Evolutionary conservation across 164 flowering plant species (phyloP), one percentile per base, ranked within the genome.

Genomic region (Brasenia schreberi): DNA sequence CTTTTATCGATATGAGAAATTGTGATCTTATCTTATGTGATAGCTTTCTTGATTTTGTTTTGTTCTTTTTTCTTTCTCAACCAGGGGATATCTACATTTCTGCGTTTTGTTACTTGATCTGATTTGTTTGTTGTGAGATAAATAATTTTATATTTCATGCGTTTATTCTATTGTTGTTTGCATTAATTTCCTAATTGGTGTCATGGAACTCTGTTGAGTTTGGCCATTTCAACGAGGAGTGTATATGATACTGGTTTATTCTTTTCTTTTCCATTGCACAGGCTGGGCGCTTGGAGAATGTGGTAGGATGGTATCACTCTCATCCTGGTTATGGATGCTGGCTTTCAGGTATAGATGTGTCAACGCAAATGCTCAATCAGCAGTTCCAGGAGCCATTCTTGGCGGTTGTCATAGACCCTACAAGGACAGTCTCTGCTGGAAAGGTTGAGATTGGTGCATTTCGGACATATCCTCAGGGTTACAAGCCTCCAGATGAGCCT

Each of bases 321-420:
- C 99, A 95, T 78, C 97, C 99, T 67, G 99, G 99, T 45, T 95
- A 95, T 69, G 99, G 99, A 58, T 95, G 99, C 75, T 92, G 97
- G 97, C 88, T 95, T 39, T 92, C 97, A 2, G 97, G 97, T 27
- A 89, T 95, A 70, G 99, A 95, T 84, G 96, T 88, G 64, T 84
- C 97, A 0, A 92, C 97, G 0, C 99, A 95, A 70, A 88, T 95
- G 97, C 85, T 88, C 7, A 92, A 95, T 71, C 99, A 92, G 80
- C 89, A 85, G 65, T 95, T 42, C 75, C 99, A 95, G 76, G 99
- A 95, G 76, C 99, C 96, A 4, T 95, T 95, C 72, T 70, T 95
- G 73, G 99, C 99, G 0, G 96, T 95, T 78, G 97, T 95, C 43
- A 87, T 92, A 68, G 99, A 95, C 74, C 97, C 97, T 56, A 95